phyloP scores from a whole-genome alignment of 2,329 filamentous ascomycete species.

The Celoporthe dispersa region DNA sequence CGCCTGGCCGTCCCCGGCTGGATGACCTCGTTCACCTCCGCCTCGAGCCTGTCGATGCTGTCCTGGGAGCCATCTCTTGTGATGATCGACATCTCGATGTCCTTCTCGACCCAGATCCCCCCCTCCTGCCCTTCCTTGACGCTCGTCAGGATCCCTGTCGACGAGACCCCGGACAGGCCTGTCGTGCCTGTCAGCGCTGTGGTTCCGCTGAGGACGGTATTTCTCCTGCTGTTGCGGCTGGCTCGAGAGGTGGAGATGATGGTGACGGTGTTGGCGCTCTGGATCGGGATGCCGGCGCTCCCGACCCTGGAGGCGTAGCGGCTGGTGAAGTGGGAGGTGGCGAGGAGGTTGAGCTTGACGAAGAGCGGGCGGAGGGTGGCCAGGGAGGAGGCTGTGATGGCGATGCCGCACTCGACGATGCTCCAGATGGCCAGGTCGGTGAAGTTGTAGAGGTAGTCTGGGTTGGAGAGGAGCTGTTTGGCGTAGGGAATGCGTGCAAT shows the following conservation, averaged over 20 bases:
- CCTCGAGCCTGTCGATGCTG: slow-evolving; percentile 24
- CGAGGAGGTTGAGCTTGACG: slow-evolving; percentile 24
- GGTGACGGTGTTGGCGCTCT: slow-evolving; percentile 23
- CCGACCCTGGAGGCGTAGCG: slow-evolving; percentile 20
- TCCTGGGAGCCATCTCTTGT: slow-evolving; percentile 22
- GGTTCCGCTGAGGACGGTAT: slow-evolving; percentile 13
- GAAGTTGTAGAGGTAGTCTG: slow-evolving; percentile 46
- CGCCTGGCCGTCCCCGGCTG: slow-evolving; percentile 14
- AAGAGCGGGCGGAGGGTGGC: slow-evolving; percentile 40
- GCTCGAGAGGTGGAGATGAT: slow-evolving; percentile 20
- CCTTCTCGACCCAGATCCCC: slow-evolving; percentile 21
- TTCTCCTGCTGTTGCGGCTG: slow-evolving; percentile 14
- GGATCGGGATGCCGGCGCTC: slow-evolving; percentile 19
- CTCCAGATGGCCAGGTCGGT: slow-evolving; percentile 50
- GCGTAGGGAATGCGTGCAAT: slow-evolving; percentile 50
- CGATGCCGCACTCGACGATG: slow-evolving; percentile 47
- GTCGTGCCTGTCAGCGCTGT: slow-evolving; percentile 11
- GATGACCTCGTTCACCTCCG: slow-evolving; percentile 25
- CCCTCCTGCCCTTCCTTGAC: slow-evolving; percentile 12
- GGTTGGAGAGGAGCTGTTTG: slow-evolving; percentile 40
- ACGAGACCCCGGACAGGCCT: neutral
- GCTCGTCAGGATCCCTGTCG: neutral
- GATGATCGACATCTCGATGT: slow-evolving; percentile 29
- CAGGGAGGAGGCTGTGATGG: slow-evolving; percentile 44
- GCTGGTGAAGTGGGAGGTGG: slow-evolving; percentile 21